A percentile compares a stretch with the other conserved stretches of the same genome.
Conservation (phyloP, 108 stramenopile species). For the Licmophora abbreviata region DNA sequence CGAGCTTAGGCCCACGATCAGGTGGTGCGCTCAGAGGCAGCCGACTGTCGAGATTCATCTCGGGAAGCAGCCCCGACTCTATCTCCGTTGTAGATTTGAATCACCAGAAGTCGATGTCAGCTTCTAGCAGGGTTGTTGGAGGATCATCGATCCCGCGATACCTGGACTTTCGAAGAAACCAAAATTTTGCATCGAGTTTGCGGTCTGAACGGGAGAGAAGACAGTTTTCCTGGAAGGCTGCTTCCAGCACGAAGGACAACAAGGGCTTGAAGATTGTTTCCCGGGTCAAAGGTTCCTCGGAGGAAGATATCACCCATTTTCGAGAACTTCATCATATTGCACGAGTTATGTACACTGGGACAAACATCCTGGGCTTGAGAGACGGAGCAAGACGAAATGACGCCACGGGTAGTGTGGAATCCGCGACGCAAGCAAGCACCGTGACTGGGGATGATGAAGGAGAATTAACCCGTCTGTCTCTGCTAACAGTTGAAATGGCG, state of each 20-base stretch:
- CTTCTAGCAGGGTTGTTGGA: no score
- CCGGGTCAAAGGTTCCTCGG: conserved; percentile 30
- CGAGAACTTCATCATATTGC: conserved; percentile 66
- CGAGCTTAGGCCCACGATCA: no score
- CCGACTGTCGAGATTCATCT: no score
- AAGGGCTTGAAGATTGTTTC: conserved; percentile 29
- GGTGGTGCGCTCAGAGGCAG: no score
- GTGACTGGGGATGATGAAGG: conserved; percentile 9
- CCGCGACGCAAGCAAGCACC: conserved; percentile 12
- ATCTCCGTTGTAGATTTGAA: no score
- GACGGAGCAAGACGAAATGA: conserved; percentile 29
- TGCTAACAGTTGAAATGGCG: conserved; percentile 58
- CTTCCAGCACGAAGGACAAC: conserved; percentile 10
- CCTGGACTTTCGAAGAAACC: conserved; percentile 65
- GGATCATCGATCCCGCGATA: conserved; percentile 37
- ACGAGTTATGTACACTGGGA: conserved; percentile 59
- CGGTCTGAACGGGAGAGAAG: conserved; percentile 63
- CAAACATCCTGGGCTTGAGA: conserved; percentile 48
- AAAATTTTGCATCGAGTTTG: conserved; percentile 67
- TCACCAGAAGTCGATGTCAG: no score
- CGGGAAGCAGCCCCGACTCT: no score
- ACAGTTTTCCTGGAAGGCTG: conserved; percentile 45
- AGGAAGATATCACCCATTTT: conserved; percentile 39
- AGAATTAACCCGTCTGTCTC: conserved; percentile 24
- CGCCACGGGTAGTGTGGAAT: conserved; percentile 3